A percentile compares a stretch with the other conserved stretches of the same genome.
phyloP scores from a whole-genome alignment of 2,329 filamentous ascomycete genomes.

The Tolypocladium ovalisporum region DNA sequence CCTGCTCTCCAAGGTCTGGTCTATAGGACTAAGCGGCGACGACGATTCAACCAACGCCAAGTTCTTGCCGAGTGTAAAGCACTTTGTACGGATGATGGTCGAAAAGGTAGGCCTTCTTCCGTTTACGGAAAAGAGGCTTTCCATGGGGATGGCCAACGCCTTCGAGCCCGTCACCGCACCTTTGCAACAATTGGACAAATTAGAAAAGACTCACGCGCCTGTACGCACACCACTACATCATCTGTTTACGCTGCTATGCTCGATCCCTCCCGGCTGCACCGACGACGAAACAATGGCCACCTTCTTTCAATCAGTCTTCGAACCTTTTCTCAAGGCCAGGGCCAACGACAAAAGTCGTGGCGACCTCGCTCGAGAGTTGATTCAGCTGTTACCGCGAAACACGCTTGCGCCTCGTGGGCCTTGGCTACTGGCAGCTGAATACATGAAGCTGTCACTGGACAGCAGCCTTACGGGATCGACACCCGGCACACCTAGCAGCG shows the following conservation, averaged over 20 bases:
- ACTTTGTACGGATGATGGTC: conserved; percentile 37
- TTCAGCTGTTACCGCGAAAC: conserved; percentile 36
- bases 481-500: conserved; percentile 13
- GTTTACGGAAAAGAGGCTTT: conserved; percentile 51
- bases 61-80: conserved; percentile 43
- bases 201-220: conserved; percentile 36
- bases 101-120: conserved; percentile 44
- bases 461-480: conserved; percentile 10
- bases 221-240: conserved; percentile 54
- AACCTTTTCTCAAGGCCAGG: conserved; percentile 47
- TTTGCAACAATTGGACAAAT: conserved; percentile 47
- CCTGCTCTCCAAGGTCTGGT: conserved; percentile 60
- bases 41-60: conserved; percentile 33
- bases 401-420: conserved; percentile 33
- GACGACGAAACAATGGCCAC: conserved; percentile 35
- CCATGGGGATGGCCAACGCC: conserved; percentile 37
- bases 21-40: conserved; percentile 22
- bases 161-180: conserved; percentile 56
- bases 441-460: conserved; percentile 31
- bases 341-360: conserved; percentile 28
- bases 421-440: conserved; percentile 40
- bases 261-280: conserved; percentile 31
- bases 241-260: conserved; percentile 50
- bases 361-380: conserved; percentile 39
- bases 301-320: conserved; percentile 40